phyloP scores from a whole-genome alignment of 2,329 filamentous ascomycete genomes.

The Chrysoporthe cubensis region DNA sequence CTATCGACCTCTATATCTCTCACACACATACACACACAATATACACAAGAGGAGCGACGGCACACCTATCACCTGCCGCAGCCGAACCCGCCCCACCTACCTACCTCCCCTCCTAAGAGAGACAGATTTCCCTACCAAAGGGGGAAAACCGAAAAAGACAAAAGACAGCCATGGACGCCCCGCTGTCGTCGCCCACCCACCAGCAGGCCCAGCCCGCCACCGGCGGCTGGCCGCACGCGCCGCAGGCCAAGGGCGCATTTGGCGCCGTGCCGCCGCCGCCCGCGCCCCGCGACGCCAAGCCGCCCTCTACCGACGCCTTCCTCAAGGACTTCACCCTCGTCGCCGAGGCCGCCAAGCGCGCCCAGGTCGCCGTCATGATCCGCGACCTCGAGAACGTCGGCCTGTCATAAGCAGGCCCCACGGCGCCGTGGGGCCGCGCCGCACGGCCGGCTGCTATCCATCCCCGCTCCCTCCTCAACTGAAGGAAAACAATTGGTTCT shows the following conservation, averaged over 20 bases:
- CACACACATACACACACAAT: too few relatives aligned
- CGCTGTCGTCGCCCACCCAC: conserved; percentile 36
- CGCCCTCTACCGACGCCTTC: conserved; percentile 59
- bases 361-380: conserved; percentile 87
- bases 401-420: conserved; percentile 45
- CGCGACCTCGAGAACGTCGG: conserved; percentile 80
- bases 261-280: conserved; percentile 27
- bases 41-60: too few relatives aligned
- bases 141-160: neutral
- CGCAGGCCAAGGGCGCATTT: conserved; percentile 29
- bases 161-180: conserved; percentile 37
- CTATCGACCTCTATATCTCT: too few relatives aligned
- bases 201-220: conserved; percentile 35
- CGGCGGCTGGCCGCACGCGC: conserved; percentile 36
- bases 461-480: neutral
- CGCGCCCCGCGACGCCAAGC: conserved; percentile 34
- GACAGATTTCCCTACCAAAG: too few relatives aligned
- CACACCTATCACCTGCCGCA: too few relatives aligned
- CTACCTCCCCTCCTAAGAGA: too few relatives aligned
- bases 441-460: too few relatives aligned
- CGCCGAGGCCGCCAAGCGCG: conserved; percentile 90
- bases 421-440: too few relatives aligned
- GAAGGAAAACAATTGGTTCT: neutral
- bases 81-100: too few relatives aligned
- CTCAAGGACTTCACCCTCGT: conserved; percentile 83